These are phyloP conservation scores for Saccharomyces kudriavzevii DNA, from an alignment of 805 yeast genomes.

Conservation along the genomic window DNA sequence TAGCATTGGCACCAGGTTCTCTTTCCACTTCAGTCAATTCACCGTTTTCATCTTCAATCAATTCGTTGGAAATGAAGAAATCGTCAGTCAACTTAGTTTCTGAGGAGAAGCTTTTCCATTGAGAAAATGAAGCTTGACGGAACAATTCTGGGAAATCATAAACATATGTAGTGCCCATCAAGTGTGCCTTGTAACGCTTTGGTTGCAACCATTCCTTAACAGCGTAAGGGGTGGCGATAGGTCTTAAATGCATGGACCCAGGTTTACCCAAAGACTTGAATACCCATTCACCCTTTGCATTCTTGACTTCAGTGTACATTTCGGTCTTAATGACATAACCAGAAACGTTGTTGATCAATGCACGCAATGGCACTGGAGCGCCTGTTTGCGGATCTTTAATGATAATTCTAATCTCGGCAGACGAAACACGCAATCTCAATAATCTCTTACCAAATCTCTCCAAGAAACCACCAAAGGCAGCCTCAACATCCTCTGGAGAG, in stretches of 20 bases:
- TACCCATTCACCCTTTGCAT: constrained; percentile 90
- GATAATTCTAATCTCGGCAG: constrained; percentile 95
- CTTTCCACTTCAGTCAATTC: constrained; percentile 80
- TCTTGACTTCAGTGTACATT: constrained; percentile 88
- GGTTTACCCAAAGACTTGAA: constrained; percentile 92
- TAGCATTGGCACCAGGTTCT: constrained; percentile 91
- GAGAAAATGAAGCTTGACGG: constrained; percentile 80
- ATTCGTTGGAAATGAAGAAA: constrained; percentile 68
- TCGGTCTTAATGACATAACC: constrained; percentile 97
- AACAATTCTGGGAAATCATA: constrained; percentile 98
- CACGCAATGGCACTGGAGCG: constrained; percentile 89
- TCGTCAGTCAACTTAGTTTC: constrained; percentile 49
- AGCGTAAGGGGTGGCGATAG: constrained; percentile 92
- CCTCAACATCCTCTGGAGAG: constrained; percentile 91
- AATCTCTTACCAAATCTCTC: constrained; percentile 95
- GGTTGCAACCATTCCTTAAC: constrained; percentile 98
- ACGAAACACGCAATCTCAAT: constrained; percentile 93
- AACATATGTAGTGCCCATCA: constrained; percentile 96
- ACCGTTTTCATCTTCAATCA: constrained; percentile 72
- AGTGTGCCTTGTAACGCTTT: constrained; percentile 95
- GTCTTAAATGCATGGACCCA: constrained; percentile 95
- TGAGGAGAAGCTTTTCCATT: constrained; percentile 68
- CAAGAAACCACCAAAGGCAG: constrained; percentile 94
- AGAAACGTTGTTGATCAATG: constrained; percentile 89
- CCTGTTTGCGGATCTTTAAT: constrained; percentile 86